Conservation (phyloP, 352 stramenopile genomes). For the Phytophthora sp. region DNA sequence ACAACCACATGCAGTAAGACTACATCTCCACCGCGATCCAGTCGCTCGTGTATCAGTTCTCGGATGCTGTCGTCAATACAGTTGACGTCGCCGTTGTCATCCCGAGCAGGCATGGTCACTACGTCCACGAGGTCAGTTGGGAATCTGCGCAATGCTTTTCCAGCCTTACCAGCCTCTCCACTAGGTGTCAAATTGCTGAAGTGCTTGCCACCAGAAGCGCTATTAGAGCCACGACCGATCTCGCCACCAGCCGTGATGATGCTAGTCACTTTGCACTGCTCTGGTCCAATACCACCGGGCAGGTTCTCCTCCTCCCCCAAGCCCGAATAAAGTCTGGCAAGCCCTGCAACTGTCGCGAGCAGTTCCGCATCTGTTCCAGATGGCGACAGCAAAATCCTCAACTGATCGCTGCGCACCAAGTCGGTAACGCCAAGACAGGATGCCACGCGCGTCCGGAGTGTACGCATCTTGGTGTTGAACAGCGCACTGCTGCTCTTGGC, state of each 20-base stretch:
- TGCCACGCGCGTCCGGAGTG: conserved; percentile 61
- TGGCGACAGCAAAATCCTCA: conserved; percentile 76
- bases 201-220: conserved; percentile 74
- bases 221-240: conserved; percentile 82
- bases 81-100: conserved; percentile 60
- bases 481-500: conserved; percentile 65
- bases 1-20: conserved; percentile 88
- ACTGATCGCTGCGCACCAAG: conserved; percentile 55
- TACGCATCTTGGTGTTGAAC: conserved; percentile 75
- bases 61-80: conserved; percentile 51
- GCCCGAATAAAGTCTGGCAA: conserved; percentile 65
- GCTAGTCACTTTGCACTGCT: conserved; percentile 72
- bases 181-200: conserved; percentile 86
- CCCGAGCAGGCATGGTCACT: conserved; percentile 60
- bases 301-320: conserved; percentile 41
- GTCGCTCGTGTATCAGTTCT: conserved; percentile 51
- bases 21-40: conserved; percentile 50
- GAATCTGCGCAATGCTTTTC: conserved; percentile 62
- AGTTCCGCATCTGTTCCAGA: conserved; percentile 90
- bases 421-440: conserved; percentile 57
- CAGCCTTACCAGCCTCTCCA: conserved; percentile 50
- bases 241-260: conserved; percentile 87
- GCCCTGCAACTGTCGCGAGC: conserved; percentile 70
- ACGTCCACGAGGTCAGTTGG: conserved; percentile 69
- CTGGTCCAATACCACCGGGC: conserved; percentile 28